Conservation (phyloP, 164 flowering plant species). For the Aristolochia contorta region DNA sequence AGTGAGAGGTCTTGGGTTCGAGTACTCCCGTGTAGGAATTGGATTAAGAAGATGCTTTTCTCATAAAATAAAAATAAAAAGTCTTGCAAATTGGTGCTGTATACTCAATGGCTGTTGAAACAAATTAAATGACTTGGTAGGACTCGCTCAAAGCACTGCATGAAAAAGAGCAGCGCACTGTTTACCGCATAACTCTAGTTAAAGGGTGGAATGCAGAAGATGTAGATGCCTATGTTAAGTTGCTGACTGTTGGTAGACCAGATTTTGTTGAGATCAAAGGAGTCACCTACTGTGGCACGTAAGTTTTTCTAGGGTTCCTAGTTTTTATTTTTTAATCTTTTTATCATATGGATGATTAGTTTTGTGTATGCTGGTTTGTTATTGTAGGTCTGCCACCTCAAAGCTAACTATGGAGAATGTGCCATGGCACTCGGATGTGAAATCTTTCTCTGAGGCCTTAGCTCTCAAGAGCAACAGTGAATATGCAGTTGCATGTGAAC, state of each 20-base stretch:
- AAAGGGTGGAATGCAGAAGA: conserved; percentile 99
- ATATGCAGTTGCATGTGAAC: conserved; percentile 98
- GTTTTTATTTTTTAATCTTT: neutral
- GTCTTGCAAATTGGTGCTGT: no score
- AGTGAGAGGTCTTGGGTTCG: no score
- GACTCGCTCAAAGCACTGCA: conserved; percentile 75
- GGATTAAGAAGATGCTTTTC: no score
- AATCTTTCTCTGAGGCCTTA: conserved; percentile 85
- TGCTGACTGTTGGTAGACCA: conserved; percentile 72
- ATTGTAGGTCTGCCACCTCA: conserved; percentile 79
- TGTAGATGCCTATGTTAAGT: conserved; percentile 68
- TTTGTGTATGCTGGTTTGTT: neutral
- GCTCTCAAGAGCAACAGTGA: conserved; percentile 66
- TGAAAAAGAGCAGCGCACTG: conserved; percentile 85
- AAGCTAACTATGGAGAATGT: conserved; percentile 99
- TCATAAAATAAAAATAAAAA: no score
- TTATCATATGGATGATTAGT: neutral
- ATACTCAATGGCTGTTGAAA: neutral
- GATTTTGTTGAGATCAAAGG: conserved; percentile 98
- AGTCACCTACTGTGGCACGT: conserved; percentile 98
- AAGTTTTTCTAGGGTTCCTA: conserved; percentile 19
- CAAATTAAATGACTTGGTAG: conserved; percentile 18
- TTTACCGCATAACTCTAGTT: conserved; percentile 83
- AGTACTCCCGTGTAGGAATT: no score
- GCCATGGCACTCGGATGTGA: conserved; percentile 96